Evolutionary conservation across 805 yeast genomes (phyloP), one percentile per base, ranked within the genome.

Genomic region (Candida schatavii): DNA sequence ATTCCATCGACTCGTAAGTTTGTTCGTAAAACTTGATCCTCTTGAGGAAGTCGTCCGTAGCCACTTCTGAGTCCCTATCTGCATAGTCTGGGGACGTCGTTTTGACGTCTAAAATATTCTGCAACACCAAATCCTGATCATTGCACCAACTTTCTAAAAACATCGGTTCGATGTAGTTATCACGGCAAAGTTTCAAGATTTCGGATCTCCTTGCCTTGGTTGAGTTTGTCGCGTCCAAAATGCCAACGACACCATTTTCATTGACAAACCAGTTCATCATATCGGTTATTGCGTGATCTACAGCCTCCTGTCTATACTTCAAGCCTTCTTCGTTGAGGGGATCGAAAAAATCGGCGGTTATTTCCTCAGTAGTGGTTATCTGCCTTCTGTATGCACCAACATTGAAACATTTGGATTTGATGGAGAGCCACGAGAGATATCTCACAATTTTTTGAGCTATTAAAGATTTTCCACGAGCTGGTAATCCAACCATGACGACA

Each of bases 371-470:
- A 7, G 70, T 70, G 46, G 55, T 52, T 31, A 69, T 47, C 36
- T 77, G 68, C 36, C 97, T 78, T 48, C 98, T 77, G 61, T 88
- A 90, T 29, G 74, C 74, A 10, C 98, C 96, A 15, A 91, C 96
- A 57, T 88, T 89, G 68, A 93, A 93, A 43, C 89, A 84, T 57
- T 82, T 83, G 21, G 96, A 87, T 46, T 78, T 79, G 43, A 93
- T 85, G 2, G 95, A 85, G 30, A 91, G 74, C 99, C 99, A 93
- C 26, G 89, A 81, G 41, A 93, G 73, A 57, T 91, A 93, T 36
- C 98, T 76, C 25, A 91, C 96, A 41, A 93, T 85, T 60, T 91
- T 93, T 59, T 89, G 96, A 2, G 98, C 89, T 47, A 93, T 91
- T 62, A 89, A 82, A 3, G 96, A 85, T 62, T 93, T 93, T 3